Evolutionary conservation across 352 stramenopile species (phyloP).

Genomic region (Globisporangium alternatum): DNA sequence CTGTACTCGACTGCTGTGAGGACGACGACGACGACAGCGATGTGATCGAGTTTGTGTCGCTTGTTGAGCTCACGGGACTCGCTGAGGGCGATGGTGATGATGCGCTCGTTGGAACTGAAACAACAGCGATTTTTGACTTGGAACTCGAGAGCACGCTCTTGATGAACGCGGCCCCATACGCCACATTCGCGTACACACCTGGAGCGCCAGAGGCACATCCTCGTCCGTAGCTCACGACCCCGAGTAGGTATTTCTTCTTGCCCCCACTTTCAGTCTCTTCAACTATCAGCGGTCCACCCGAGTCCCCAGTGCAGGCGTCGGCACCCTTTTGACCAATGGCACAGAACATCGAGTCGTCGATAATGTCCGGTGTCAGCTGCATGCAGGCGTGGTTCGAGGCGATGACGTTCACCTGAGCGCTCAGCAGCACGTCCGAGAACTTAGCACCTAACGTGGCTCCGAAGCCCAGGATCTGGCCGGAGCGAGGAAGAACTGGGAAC

Average conservation of each 20-base stretch:
- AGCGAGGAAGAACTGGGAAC: neutral
- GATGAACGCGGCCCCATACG: conserved; percentile 15
- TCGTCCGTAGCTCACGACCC: conserved; percentile 2
- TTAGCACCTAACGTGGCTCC: neutral
- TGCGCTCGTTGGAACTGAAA: neutral
- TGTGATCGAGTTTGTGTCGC: too few relatives aligned
- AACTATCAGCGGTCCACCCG: neutral
- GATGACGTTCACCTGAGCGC: neutral
- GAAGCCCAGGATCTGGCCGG: neutral
- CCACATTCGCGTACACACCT: conserved; percentile 11
- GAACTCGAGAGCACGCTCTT: neutral
- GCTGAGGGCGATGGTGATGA: neutral
- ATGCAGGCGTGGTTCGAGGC: neutral
- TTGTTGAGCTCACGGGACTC: neutral
- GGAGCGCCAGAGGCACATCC: neutral
- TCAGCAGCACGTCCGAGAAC: neutral
- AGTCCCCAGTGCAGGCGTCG: conserved; percentile 6
- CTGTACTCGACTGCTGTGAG: too few relatives aligned
- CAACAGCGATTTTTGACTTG: neutral
- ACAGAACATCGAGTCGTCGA: conserved; percentile 10
- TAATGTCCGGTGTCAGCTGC: neutral
- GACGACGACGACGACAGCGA: neutral
- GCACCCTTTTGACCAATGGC: neutral
- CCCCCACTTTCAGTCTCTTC: neutral
- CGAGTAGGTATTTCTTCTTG: neutral